Percentiles rank a stretch among this genome's conserved stretches.
phyloP scores from a whole-genome alignment of 2,329 filamentous ascomycete species.

The Colletotrichum siamense region DNA sequence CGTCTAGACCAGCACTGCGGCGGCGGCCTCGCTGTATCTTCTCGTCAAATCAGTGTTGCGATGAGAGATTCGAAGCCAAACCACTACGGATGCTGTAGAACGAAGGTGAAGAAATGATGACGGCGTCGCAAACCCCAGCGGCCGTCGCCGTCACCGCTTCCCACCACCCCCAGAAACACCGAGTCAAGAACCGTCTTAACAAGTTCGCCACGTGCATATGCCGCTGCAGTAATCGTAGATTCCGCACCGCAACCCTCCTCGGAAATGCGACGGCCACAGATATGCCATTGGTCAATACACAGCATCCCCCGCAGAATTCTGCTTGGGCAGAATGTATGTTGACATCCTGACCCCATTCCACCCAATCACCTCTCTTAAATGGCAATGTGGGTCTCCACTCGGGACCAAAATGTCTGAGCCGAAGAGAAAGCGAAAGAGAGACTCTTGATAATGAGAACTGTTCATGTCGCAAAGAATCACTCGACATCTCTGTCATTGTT shows the following conservation, averaged over 20 bases:
- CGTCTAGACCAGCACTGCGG: neutral
- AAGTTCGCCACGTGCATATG: slow-evolving; percentile 2
- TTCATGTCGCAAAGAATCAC: neutral
- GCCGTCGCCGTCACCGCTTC: neutral
- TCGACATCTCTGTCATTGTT: neutral
- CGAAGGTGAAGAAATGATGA: neutral
- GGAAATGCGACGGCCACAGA: neutral
- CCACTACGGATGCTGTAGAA: neutral
- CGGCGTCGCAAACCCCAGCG: neutral
- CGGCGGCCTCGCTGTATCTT: neutral
- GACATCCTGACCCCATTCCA: neutral
- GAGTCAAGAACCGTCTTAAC: neutral
- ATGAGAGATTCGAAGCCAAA: neutral
- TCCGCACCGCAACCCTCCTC: neutral
- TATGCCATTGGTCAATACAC: neutral
- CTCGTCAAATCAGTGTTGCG: neutral
- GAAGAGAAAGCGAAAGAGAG: neutral
- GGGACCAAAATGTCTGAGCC: neutral
- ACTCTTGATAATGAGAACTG: neutral
- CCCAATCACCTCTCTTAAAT: neutral
- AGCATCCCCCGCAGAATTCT: neutral
- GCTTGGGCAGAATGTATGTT: slow-evolving; percentile 10
- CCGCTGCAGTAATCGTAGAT: neutral
- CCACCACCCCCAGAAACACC: neutral
- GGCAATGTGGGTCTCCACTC: neutral